A percentile compares a stretch with the other conserved stretches of the same genome.
These are phyloP conservation scores for Penicillium dipodomyicola DNA, from an alignment of 495 filamentous ascomycete species.

Conservation along the genomic window DNA sequence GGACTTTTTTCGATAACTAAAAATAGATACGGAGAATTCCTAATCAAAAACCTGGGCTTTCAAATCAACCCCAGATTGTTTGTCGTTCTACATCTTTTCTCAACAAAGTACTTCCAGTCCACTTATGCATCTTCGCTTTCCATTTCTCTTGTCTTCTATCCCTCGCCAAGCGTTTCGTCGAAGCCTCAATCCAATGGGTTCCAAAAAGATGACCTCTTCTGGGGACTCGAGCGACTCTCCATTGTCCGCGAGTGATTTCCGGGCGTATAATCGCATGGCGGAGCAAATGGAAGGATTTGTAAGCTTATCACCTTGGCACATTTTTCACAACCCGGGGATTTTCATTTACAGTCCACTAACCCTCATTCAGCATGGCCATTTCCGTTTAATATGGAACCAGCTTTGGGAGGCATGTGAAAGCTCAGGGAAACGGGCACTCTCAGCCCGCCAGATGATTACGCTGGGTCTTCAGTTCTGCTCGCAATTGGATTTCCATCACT, in stretches of 20 bases:
- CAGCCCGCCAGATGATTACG: slow-evolving; percentile 62
- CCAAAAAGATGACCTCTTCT: slow-evolving; percentile 8
- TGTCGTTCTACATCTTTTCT: neutral
- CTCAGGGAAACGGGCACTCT: slow-evolving; percentile 53
- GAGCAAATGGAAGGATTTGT: slow-evolving; percentile 78
- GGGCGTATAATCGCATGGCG: slow-evolving; percentile 67
- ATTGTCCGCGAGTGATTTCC: slow-evolving; percentile 56
- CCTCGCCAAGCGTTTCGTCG: slow-evolving; percentile 1
- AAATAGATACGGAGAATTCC: neutral
- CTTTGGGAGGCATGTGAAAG: slow-evolving; percentile 63
- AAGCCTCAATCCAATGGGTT: slow-evolving; percentile 5
- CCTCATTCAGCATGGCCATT: slow-evolving; percentile 64
- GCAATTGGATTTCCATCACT: slow-evolving; percentile 74
- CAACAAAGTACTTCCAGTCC: slow-evolving; percentile 19
- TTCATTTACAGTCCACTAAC: slow-evolving; percentile 6
- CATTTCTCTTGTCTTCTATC: slow-evolving; percentile 8
- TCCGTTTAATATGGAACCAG: slow-evolving; percentile 68
- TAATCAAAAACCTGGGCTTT: slow-evolving; percentile 29
- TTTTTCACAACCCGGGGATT: neutral
- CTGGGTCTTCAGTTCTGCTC: slow-evolving; percentile 63
- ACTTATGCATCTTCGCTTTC: slow-evolving; percentile 18
- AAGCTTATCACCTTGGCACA: slow-evolving; percentile 22
- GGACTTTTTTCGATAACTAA: neutral
- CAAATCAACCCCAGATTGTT: slow-evolving; percentile 13
- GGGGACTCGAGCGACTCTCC: slow-evolving; percentile 9